A percentile compares a stretch with the other conserved stretches of the same genome.
Conservation (phyloP, 768 basidiomycete species). For the Lactarius akahatsu region DNA sequence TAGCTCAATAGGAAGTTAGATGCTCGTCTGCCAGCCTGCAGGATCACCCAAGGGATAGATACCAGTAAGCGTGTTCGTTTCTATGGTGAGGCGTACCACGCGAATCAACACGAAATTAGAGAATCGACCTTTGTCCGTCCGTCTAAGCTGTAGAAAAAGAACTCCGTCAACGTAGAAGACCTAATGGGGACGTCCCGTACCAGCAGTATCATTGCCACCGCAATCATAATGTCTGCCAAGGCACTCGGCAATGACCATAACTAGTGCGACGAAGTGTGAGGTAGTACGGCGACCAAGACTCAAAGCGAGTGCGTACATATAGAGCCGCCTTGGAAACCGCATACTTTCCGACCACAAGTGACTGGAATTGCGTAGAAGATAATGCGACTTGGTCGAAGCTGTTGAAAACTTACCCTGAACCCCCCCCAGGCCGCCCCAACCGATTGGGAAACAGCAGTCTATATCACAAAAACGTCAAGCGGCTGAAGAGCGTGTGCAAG, state of each 20-base stretch:
- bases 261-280: not conserved
- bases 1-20: conserved; percentile 13
- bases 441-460: not conserved
- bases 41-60: not conserved
- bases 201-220: not conserved
- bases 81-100: conserved; percentile 31
- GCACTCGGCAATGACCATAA: conserved; percentile 4
- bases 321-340: not conserved
- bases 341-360: not conserved
- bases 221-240: conserved; percentile 7
- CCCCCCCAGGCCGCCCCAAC: conserved; percentile 4
- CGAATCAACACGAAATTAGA: not conserved
- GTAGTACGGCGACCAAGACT: not conserved
- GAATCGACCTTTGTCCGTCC: not conserved
- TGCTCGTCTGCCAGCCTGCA: no score
- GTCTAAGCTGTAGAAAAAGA: not conserved
- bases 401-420: not conserved
- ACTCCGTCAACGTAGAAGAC: not conserved
- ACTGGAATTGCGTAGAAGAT: not conserved
- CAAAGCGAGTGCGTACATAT: not conserved
- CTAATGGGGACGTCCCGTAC: not conserved
- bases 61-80: conserved; percentile 30
- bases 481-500: not conserved
- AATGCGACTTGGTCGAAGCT: not conserved
- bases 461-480: not conserved